Evolutionary conservation across 2,329 filamentous ascomycete genomes (phyloP).

Genomic region (Paramyrothecium roridum): DNA sequence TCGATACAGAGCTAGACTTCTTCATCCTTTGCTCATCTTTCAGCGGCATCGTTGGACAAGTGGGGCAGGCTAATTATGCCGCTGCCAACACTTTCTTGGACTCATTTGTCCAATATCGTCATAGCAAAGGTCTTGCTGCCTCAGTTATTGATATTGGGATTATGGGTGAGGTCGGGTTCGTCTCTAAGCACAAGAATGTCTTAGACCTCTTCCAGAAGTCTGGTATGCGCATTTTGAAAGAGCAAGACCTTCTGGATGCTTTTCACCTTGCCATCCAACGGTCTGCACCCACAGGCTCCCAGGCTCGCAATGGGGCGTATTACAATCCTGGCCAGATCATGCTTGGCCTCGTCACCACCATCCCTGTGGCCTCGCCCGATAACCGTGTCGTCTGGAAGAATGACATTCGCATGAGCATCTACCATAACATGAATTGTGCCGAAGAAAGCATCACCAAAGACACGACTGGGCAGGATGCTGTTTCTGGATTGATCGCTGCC

Average conservation of each 20-base stretch:
- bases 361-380: conserved; percentile 4
- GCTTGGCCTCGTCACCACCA: conserved; percentile 2
- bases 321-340: no score
- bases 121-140: background rate
- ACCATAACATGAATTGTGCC: conserved; percentile 3
- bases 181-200: background rate
- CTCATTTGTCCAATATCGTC: conserved; percentile 31
- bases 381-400: conserved; percentile 11
- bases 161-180: background rate
- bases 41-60: conserved; percentile 25
- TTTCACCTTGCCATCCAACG: no score
- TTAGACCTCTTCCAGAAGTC: no score
- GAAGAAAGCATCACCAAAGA: no score
- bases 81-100: conserved; percentile 39
- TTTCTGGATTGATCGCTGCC: no score
- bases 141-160: background rate
- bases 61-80: conserved; percentile 35
- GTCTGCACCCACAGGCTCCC: no score
- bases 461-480: no score
- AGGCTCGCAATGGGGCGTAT: no score
- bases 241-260: no score
- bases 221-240: no score
- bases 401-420: conserved; percentile 11
- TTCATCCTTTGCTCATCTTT: conserved; percentile 31
- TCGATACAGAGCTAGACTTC: conserved; percentile 24